Base-by-base conservation (phyloP, 2,329 filamentous ascomycete species). In the Cladosporium sp. region DNA sequence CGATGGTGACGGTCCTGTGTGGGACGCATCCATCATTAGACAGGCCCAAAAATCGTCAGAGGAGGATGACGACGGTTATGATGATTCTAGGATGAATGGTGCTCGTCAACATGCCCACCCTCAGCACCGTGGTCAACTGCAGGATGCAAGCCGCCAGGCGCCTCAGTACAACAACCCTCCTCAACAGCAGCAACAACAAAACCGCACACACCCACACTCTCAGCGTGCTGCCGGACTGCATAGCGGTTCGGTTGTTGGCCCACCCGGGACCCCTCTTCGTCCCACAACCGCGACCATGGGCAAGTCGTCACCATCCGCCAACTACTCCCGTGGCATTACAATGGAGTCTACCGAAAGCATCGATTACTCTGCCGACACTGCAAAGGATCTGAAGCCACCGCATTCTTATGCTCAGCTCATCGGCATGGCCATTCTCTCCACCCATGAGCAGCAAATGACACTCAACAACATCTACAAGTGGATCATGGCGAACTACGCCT, bases 361-460 rank as follows among this genome's bases (percentile, higher is more conserved):
- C 63, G 91, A 95, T 78, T 86, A 93, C 69, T 93, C 92, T 74
- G 84, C 89, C 38, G 93, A 98, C 71, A 87, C 89, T 34, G 92
- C 93, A 70, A 91, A 91, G 76, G 92, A 97, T 70, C 87, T 98
- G 74, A 99, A 99, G 78, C 96, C 95, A 1, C 92, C 93, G 55
- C 97, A 92, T 78, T 98, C 94, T 78, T 99, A 99, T 79, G 93
- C 95, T 2, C 92, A 96, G 76, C 88, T 99, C 83, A 99, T 99
- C 70, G 95, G 93, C 0, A 95, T 98, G 80, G 95, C 95, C 1
- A 98, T 99, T 69, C 85, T 97, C 71, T 91, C 91, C 41, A 93
- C 90, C 2, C 84, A 88, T 0, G 93, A 97, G 67, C 90, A 96
- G 76, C 96, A 96, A 78, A 85, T 97, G 64, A 97, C 95, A 3